Conservation (phyloP, 495 filamentous ascomycete species). For the Massariosphaeria phaeospora region DNA sequence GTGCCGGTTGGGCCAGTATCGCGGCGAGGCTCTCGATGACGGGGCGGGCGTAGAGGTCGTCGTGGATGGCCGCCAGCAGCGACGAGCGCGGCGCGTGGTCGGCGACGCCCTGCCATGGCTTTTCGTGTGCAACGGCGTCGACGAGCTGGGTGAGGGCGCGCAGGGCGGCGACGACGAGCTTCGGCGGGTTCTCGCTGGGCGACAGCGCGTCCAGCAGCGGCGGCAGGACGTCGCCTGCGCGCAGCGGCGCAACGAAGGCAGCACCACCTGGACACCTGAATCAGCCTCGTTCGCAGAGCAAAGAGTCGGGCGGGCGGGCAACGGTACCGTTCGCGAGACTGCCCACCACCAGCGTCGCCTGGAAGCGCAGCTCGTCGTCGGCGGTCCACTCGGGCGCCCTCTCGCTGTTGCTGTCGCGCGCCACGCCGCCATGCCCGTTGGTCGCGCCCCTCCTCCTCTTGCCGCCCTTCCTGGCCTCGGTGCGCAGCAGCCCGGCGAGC, state of each 20-base stretch:
- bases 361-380: slow-evolving; percentile 64
- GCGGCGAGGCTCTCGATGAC: slow-evolving; percentile 53
- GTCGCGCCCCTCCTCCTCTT: slow-evolving; percentile 42
- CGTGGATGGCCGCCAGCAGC: slow-evolving; percentile 45
- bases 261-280: slow-evolving; percentile 61
- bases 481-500: slow-evolving; percentile 57
- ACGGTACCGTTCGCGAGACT: slow-evolving; percentile 77
- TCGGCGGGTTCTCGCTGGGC: slow-evolving; percentile 57
- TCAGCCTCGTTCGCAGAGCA: slow-evolving; percentile 6
- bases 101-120: slow-evolving; percentile 46
- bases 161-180: slow-evolving; percentile 66
- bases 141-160: slow-evolving; percentile 68
- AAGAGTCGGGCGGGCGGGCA: neutral
- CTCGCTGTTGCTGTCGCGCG: slow-evolving; percentile 7
- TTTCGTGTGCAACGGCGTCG: slow-evolving; percentile 48
- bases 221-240: slow-evolving; percentile 59
- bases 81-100: slow-evolving; percentile 40
- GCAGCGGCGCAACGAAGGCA: slow-evolving; percentile 67
- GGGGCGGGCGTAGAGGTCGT: slow-evolving; percentile 58
- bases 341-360: slow-evolving; percentile 73
- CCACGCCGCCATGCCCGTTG: slow-evolving; percentile 33
- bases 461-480: slow-evolving; percentile 35
- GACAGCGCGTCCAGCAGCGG: slow-evolving; percentile 63
- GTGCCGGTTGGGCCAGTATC: slow-evolving; percentile 59
- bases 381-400: slow-evolving; percentile 39